A percentile compares a stretch with the other conserved stretches of the same genome.
These are phyloP conservation scores for Zygotorulaspora sp. DNA, from an alignment of 805 yeast genomes.

Conservation along the genomic window DNA sequence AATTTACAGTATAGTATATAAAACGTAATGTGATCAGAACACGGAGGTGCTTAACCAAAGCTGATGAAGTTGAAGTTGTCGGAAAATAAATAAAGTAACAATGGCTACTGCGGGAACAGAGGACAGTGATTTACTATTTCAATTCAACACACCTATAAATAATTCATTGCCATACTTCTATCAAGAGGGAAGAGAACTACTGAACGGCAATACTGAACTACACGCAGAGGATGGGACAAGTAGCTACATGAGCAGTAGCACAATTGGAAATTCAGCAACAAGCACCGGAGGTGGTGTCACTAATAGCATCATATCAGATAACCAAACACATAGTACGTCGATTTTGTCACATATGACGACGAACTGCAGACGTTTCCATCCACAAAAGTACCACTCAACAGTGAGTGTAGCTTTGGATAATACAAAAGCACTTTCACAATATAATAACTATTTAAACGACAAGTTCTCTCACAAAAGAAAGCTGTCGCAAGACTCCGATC, in stretches of 20 bases:
- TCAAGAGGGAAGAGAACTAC: background rate
- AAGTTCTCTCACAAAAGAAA: slow-evolving; percentile 3
- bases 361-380: slow-evolving; percentile 8
- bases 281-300: background rate
- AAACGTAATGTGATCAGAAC: background rate
- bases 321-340: background rate
- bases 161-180: slow-evolving; percentile 1
- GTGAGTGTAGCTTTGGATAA: slow-evolving; percentile 1
- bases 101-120: slow-evolving; percentile 13
- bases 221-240: background rate
- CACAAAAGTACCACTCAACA: slow-evolving; percentile 7
- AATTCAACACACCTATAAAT: slow-evolving; percentile 18
- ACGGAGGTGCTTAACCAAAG: too few relatives aligned
- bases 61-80: too few relatives aligned
- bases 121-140: slow-evolving; percentile 14
- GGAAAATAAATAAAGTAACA: background rate
- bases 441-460: slow-evolving; percentile 18
- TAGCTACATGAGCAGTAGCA: background rate
- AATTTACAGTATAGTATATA: too few relatives aligned
- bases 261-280: background rate
- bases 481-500: slow-evolving; percentile 2
- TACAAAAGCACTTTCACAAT: slow-evolving; percentile 12
- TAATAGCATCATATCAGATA: too few relatives aligned
- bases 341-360: background rate
- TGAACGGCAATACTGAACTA: background rate